Evolutionary conservation across 2,329 filamentous ascomycete genomes (phyloP).

Genomic region (Aspergillus sergii): DNA sequence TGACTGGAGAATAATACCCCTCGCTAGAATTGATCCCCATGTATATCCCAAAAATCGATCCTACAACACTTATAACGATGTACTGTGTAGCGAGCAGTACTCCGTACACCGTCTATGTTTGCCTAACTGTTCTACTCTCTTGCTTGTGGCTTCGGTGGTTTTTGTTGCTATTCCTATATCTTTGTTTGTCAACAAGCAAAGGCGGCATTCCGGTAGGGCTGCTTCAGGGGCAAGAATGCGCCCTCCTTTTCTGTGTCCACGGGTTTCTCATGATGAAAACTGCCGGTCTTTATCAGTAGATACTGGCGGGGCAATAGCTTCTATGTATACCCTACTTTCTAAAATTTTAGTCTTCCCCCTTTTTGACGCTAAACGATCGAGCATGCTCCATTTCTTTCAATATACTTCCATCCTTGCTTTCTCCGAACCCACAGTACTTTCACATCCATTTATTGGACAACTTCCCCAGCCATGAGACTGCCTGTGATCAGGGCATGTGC

Average conservation of each 20-base stretch:
- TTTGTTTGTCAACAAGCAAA: neutral
- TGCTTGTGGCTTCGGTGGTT: neutral
- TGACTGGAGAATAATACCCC: constrained; percentile 6
- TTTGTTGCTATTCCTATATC: neutral
- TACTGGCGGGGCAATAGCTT: neutral
- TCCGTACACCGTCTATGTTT: neutral
- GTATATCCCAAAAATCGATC: neutral
- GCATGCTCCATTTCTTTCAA: neutral
- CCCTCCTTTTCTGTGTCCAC: neutral
- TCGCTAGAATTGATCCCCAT: neutral
- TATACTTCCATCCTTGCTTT: neutral
- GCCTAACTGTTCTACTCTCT: neutral
- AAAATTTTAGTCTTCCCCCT: neutral
- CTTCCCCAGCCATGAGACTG: neutral
- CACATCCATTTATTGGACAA: neutral
- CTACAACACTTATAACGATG: neutral
- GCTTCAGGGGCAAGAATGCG: neutral
- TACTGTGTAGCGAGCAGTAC: neutral
- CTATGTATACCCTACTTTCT: neutral
- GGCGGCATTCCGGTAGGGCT: neutral
- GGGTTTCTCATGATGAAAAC: neutral
- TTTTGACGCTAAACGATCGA: neutral
- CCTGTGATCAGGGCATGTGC: constrained; percentile 22
- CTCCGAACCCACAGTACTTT: neutral
- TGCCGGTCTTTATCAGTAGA: neutral